Evolutionary conservation across 1,139 yeast genomes (phyloP).

Genomic region (Pneumocystis jirovecii): DNA sequence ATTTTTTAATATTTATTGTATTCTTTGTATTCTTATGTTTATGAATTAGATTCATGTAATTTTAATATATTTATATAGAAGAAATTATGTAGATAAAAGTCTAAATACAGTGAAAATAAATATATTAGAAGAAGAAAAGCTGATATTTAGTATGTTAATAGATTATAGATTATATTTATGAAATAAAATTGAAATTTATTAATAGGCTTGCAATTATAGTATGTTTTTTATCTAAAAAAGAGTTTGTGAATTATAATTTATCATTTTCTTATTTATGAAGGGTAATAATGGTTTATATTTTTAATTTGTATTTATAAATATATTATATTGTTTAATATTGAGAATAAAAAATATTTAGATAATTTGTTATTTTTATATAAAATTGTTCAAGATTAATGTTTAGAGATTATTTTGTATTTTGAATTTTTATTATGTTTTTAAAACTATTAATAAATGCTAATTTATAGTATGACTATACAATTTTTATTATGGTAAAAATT

Average conservation of each 20-base stretch:
- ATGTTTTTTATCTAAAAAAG: background rate
- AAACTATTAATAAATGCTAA: background rate
- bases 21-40: background rate
- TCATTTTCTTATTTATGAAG: background rate
- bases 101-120: background rate
- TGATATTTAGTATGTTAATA: background rate
- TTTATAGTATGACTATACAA: background rate
- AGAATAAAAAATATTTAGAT: background rate
- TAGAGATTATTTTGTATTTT: background rate
- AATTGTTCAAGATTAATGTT: background rate
- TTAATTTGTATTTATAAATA: background rate
- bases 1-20: background rate
- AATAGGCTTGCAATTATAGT: background rate
- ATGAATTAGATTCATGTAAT: background rate
- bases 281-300: background rate
- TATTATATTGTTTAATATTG: background rate
- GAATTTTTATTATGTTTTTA: background rate
- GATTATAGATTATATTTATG: background rate
- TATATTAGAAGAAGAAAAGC: background rate
- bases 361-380: background rate
- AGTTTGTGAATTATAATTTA: background rate
- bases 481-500: no score
- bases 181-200: background rate
- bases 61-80: background rate
- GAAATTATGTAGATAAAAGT: background rate